Evolutionary conservation across 305 asterid genomes (phyloP), one percentile per base, ranked within the genome.

Genomic region (Plantago coronopus): DNA sequence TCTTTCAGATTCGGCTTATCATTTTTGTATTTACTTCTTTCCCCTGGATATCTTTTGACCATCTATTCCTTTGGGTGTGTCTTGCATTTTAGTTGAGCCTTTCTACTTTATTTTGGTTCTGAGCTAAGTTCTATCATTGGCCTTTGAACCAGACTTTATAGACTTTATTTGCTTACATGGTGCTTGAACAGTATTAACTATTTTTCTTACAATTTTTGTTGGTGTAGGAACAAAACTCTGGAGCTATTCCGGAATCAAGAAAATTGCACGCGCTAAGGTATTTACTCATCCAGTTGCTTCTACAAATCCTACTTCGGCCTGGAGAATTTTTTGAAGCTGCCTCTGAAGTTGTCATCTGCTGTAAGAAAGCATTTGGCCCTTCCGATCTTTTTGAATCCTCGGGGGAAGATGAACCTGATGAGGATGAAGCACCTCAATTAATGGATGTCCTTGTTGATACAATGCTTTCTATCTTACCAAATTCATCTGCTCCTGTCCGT

Each of bases 391-490:
- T 73, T 15, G 87, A 74, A 55, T 81, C 90, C 34, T 80, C 89
- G 42, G 91, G 79, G 54, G 99, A 89, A 48, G 97, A 94, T 69
- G 97, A 89, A 76, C 64, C 80, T 37, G 83, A 70, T 69, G 95
- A n/a, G 48, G 91, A 86, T 46, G 85, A 68, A 45, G 67, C 74
- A 19, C 97, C 96, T 44, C 73, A 79, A 61, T 61, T 82, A 61
- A 89, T 94, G 95, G 97, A 94, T 49, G 99, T 94, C 19, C 89
- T 94, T 69, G 91, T 94, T 69, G 97, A 89, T 76, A 85, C 97
- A 18, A 79, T 94, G 95, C 97, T 94, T 69, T 89, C 99, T 18
- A 69, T 94, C 60, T 81, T 94, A 72, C 96, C 99, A 2, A 94
- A 94, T 74, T 89, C 97, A 57, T 81, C 97, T 45, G 85, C 96